Percentiles rank a stretch among this genome's conserved stretches.
These are phyloP conservation scores for Candida coleopterorum DNA, from an alignment of 805 yeast genomes.

Conservation along the genomic window DNA sequence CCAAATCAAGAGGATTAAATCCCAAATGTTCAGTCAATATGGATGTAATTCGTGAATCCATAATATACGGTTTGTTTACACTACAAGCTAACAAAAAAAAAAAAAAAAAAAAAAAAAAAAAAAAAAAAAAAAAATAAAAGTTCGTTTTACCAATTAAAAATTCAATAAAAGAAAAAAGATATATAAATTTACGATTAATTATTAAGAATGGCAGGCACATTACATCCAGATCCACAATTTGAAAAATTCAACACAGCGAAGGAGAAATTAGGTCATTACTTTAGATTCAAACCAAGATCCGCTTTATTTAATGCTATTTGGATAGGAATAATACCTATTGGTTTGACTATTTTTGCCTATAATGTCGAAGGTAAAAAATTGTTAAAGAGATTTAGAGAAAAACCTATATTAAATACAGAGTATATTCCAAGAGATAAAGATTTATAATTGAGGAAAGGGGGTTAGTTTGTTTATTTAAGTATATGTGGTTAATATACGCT, in stretches of 20 bases:
- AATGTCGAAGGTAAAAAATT: slow-evolving; percentile 35
- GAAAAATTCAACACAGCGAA: slow-evolving; percentile 39
- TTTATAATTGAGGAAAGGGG: slow-evolving; percentile 20
- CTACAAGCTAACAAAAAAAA: neutral
- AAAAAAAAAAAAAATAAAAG: neutral
- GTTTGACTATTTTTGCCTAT: slow-evolving; percentile 33
- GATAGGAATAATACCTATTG: slow-evolving; percentile 38
- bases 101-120: neutral
- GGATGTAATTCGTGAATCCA: slow-evolving; percentile 28
- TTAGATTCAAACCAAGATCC: slow-evolving; percentile 38
- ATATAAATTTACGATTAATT: slow-evolving; percentile 4
- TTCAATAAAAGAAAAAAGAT: neutral
- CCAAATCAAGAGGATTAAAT: slow-evolving; percentile 72
- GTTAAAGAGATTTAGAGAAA: slow-evolving; percentile 31
- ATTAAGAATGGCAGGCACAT: slow-evolving; percentile 37
- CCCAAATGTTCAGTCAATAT: slow-evolving; percentile 83
- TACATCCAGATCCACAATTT: slow-evolving; percentile 37
- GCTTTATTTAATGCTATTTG: slow-evolving; percentile 29
- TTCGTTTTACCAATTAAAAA: slow-evolving; percentile 5
- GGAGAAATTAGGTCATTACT: slow-evolving; percentile 37
- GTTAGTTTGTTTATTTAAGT: neutral
- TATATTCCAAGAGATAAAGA: slow-evolving; percentile 43
- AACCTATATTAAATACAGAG: slow-evolving; percentile 29
- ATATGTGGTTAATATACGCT: neutral
- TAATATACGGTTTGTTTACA: slow-evolving; percentile 1